Conservation (phyloP, 768 basidiomycete genomes). For the Mrakia hoshinonis region DNA sequence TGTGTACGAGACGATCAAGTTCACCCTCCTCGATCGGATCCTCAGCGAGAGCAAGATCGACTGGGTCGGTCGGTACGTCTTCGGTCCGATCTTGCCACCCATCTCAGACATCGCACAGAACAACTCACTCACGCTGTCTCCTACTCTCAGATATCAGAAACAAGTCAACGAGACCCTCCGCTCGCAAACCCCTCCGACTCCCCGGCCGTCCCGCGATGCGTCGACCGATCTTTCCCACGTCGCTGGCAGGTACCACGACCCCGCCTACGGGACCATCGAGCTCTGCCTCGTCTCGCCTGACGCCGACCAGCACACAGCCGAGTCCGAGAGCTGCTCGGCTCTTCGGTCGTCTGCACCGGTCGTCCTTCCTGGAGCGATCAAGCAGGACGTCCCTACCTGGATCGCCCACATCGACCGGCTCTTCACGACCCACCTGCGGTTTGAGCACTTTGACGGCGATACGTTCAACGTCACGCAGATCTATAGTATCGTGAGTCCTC, state of each 20-base stretch:
- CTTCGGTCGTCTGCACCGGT: background rate
- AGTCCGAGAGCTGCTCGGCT: background rate
- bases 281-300: slow-evolving; percentile 8
- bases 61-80: slow-evolving; percentile 25
- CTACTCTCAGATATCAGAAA: too few species aligned
- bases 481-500: background rate
- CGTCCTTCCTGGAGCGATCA: slow-evolving; percentile 8
- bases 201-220: background rate
- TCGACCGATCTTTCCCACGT: background rate
- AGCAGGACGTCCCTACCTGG: background rate
- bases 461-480: slow-evolving; percentile 8
- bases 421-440: slow-evolving; percentile 19
- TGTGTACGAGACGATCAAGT: slow-evolving; percentile 22
- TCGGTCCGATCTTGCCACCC: background rate
- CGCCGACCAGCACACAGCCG: background rate
- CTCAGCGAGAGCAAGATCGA: slow-evolving; percentile 22
- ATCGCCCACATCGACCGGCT: slow-evolving; percentile 2
- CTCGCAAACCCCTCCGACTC: background rate
- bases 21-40: slow-evolving; percentile 21
- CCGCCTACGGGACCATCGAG: slow-evolving; percentile 24
- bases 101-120: too few species aligned
- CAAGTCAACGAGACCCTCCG: background rate
- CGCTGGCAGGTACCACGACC: slow-evolving; percentile 24
- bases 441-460: slow-evolving; percentile 13
- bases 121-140: too few species aligned